phyloP scores from a whole-genome alignment of 2,329 filamentous ascomycete genomes.

The Fragosphaeria purpurea region DNA sequence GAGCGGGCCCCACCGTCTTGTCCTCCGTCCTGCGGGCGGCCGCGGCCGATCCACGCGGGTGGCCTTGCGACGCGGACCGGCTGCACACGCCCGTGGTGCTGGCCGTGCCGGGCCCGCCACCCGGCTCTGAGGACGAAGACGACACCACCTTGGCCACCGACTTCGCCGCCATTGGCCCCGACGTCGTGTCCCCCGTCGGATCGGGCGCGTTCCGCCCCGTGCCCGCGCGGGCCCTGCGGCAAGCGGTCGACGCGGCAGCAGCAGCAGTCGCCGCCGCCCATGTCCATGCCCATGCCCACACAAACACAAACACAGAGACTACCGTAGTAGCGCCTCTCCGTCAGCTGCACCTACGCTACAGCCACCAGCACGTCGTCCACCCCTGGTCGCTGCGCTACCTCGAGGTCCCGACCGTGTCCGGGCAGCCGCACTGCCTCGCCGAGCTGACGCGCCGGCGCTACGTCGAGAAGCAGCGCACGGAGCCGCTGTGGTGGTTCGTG shows the following conservation, averaged over 20 bases:
- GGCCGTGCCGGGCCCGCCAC: no score
- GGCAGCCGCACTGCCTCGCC: slow-evolving; percentile 11
- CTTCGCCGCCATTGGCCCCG: slow-evolving; percentile 5
- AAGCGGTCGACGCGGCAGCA: neutral
- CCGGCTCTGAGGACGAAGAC: no score
- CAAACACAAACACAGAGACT: no score
- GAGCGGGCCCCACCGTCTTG: no score
- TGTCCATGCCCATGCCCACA: no score
- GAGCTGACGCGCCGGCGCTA: slow-evolving; percentile 21
- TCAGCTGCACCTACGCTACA: slow-evolving; percentile 5
- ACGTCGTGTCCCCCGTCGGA: slow-evolving; percentile 3
- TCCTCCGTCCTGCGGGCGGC: no score
- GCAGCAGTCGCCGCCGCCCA: neutral
- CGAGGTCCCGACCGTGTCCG: slow-evolving; percentile 10
- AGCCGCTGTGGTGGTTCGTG: slow-evolving; percentile 14
- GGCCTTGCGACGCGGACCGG: no score
- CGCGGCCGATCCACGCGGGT: no score
- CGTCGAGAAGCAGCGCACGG: slow-evolving; percentile 15
- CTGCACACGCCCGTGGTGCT: no score
- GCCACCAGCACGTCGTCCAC: slow-evolving; percentile 18
- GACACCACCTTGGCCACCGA: no score
- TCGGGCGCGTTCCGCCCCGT: neutral
- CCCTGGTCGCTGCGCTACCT: slow-evolving; percentile 19
- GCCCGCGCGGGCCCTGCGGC: no score
- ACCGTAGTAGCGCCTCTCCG: no score